Evolutionary conservation across 192 early-diverging fungal genomes (phyloP).

Genomic region (Pilobolus umbonatus): DNA sequence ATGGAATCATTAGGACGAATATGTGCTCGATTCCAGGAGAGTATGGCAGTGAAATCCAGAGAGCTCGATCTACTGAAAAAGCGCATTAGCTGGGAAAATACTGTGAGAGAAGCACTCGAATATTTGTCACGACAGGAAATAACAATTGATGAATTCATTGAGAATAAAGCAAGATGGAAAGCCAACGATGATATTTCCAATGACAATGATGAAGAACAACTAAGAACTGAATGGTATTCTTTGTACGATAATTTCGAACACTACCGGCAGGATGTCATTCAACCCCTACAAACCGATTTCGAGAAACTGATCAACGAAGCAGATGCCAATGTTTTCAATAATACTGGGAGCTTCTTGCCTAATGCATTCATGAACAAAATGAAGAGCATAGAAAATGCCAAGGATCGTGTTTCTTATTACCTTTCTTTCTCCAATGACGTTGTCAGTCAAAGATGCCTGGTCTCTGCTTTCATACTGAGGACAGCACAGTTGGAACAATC

Average conservation of each 20-base stretch:
- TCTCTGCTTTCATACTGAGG: constrained; percentile 17
- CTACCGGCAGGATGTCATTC: not conserved
- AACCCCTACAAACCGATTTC: constrained; percentile 4
- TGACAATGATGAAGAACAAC: not conserved
- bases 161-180: constrained; percentile 23
- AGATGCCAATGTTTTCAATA: not conserved
- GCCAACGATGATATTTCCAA: not conserved
- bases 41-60: constrained; percentile 7
- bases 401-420: not conserved
- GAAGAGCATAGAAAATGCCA: not conserved
- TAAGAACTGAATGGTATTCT: constrained; percentile 1
- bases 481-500: constrained; percentile 23
- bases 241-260: constrained; percentile 6
- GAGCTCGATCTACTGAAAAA: constrained; percentile 19
- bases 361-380: constrained; percentile 13
- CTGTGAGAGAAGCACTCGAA: constrained; percentile 4
- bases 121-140: not conserved
- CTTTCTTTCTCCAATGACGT: constrained; percentile 24
- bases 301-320: not conserved
- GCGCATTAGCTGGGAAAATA: constrained; percentile 10
- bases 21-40: constrained; percentile 16
- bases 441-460: constrained; percentile 16
- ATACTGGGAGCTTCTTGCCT: not conserved
- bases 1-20: constrained; percentile 17
- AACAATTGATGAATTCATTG: constrained; percentile 12